A percentile compares a stretch with the other conserved stretches of the same genome.
phyloP scores from a whole-genome alignment of 257 asterid species.

The Solanum phureja region DNA sequence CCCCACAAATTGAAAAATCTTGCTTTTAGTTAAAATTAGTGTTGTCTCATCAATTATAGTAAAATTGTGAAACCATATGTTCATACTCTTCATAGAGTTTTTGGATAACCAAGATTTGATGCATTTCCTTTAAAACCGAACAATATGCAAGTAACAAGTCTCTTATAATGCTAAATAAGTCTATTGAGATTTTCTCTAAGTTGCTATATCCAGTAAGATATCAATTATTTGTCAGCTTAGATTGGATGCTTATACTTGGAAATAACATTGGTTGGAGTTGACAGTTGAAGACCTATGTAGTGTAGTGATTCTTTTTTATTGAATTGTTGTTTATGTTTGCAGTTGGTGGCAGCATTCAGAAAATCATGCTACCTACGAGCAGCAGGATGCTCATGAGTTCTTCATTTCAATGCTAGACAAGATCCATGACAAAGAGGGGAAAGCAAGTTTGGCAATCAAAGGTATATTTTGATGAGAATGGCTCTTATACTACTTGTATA shows the following conservation, averaged over 20 bases:
- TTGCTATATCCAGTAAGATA: background rate
- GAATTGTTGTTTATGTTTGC: background rate
- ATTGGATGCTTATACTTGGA: background rate
- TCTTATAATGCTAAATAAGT: background rate
- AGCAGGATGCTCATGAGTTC: conserved; percentile 97
- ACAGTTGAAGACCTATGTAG: background rate
- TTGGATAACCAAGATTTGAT: background rate
- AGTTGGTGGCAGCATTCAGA: conserved; percentile 99
- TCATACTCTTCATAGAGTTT: background rate
- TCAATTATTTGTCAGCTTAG: background rate
- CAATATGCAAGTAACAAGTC: background rate
- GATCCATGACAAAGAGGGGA: conserved; percentile 76
- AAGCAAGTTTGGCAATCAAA: conserved; percentile 46
- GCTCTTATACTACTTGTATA: background rate
- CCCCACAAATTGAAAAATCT: background rate
- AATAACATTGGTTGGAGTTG: background rate
- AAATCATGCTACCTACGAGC: conserved; percentile 89
- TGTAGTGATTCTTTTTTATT: background rate
- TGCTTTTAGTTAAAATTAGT: background rate
- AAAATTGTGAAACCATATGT: background rate
- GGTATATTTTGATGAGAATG: conserved; percentile 18
- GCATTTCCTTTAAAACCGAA: background rate
- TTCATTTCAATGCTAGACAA: conserved; percentile 87
- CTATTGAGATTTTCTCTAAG: background rate
- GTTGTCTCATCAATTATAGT: background rate